Evolutionary conservation across 2,329 filamentous ascomycete genomes (phyloP).

Genomic region (Exophiala spinifera): DNA sequence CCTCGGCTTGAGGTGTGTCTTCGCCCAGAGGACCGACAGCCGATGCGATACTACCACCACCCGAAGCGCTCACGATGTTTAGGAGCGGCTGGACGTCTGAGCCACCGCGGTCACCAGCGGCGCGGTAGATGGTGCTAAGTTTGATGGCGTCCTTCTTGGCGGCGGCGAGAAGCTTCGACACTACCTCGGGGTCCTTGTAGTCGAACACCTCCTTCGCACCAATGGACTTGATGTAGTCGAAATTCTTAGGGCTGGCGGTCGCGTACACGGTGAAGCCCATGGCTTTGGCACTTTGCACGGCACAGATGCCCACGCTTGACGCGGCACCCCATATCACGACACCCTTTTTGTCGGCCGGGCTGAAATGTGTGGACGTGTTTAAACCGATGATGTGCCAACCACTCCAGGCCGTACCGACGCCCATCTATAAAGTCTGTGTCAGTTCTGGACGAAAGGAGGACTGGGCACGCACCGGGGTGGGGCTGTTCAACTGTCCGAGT

Average conservation of each 20-base stretch:
- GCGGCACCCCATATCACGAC: slow-evolving; percentile 45
- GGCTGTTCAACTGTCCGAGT: too few species aligned
- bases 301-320: slow-evolving; percentile 40
- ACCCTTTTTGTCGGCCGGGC: slow-evolving; percentile 28
- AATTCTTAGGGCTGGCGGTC: slow-evolving; percentile 40
- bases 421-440: slow-evolving; percentile 24
- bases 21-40: slow-evolving; percentile 9
- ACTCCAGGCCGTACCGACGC: slow-evolving; percentile 29
- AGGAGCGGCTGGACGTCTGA: slow-evolving; percentile 38
- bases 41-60: slow-evolving; percentile 19
- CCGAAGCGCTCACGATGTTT: slow-evolving; percentile 24
- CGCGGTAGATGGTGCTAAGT: slow-evolving; percentile 9
- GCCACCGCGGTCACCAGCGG: slow-evolving; percentile 32
- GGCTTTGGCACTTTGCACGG: slow-evolving; percentile 39
- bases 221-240: slow-evolving; percentile 37
- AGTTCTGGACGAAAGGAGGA: too few species aligned
- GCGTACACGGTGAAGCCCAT: slow-evolving; percentile 42
- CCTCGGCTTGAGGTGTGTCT: slow-evolving; percentile 17
- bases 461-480: too few species aligned
- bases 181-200: slow-evolving; percentile 36
- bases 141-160: slow-evolving; percentile 27
- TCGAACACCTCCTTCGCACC: slow-evolving; percentile 42
- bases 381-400: slow-evolving; percentile 31
- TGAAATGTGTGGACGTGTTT: slow-evolving; percentile 26
- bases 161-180: slow-evolving; percentile 32